These are phyloP conservation scores for Fusarium protoensiforme DNA, from an alignment of 2,329 filamentous ascomycete species.

Conservation along the genomic window DNA sequence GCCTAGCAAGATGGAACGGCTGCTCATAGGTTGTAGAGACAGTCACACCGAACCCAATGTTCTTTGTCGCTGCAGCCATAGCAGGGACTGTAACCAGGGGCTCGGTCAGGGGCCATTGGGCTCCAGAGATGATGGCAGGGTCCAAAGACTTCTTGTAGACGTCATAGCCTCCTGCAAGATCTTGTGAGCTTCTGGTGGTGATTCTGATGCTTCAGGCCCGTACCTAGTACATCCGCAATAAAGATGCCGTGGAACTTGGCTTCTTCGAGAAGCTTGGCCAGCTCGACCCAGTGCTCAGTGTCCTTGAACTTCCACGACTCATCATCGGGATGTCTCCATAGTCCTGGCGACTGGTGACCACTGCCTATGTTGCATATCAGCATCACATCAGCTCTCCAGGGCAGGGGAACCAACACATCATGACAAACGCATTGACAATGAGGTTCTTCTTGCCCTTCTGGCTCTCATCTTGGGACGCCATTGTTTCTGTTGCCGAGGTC, in stretches of 20 bases:
- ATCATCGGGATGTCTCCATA: conserved; percentile 73
- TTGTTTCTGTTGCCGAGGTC: conserved; percentile 3
- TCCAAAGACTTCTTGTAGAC: conserved; percentile 72
- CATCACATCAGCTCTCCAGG: background rate
- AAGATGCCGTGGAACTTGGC: conserved; percentile 75
- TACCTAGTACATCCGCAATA: conserved; percentile 73
- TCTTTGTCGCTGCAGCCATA: conserved; percentile 77
- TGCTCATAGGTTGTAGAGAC: conserved; percentile 77
- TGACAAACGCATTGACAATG: conserved; percentile 57
- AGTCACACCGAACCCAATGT: conserved; percentile 76
- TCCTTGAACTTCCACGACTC: conserved; percentile 70
- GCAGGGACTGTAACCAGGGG: conserved; percentile 72
- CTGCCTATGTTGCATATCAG: conserved; percentile 43
- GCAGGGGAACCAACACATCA: conserved; percentile 46
- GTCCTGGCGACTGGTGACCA: conserved; percentile 59
- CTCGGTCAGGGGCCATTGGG: conserved; percentile 79
- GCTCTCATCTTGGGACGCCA: conserved; percentile 26
- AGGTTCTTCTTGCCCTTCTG: conserved; percentile 50
- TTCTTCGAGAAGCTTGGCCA: conserved; percentile 69
- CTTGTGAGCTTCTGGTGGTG: background rate
- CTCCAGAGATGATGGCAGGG: conserved; percentile 70
- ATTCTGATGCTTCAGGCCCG: too few relatives aligned
- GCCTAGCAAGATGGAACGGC: conserved; percentile 74
- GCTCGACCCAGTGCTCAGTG: conserved; percentile 68
- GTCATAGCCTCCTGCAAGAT: conserved; percentile 68